A percentile compares a stretch with the other conserved stretches of the same genome.
Conservation (phyloP, 2,329 filamentous ascomycete species). For the Penicillium psychrosexuale region DNA sequence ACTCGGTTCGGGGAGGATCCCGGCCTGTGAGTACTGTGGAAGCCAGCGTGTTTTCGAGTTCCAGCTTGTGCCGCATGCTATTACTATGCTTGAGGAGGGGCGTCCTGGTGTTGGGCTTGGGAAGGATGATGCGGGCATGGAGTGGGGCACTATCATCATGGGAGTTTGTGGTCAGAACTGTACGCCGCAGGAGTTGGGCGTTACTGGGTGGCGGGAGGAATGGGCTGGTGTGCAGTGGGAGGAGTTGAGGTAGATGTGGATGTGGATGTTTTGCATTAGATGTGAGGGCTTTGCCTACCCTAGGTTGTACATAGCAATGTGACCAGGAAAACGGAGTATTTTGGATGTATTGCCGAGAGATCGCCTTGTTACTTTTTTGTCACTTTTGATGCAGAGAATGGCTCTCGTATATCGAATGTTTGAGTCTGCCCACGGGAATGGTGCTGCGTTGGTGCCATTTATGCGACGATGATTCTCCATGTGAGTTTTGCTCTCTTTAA, state of each 20-base stretch:
- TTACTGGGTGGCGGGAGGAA: constrained; percentile 81
- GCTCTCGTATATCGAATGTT: too few species aligned
- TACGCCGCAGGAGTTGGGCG: constrained; percentile 58
- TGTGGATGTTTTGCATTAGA: not conserved
- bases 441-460: too few species aligned
- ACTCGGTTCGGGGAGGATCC: constrained; percentile 51
- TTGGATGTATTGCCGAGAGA: not conserved
- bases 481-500: too few species aligned
- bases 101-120: constrained; percentile 60
- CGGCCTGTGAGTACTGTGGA: constrained; percentile 74
- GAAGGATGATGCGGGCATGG: constrained; percentile 73
- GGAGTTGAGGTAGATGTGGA: constrained; percentile 49
- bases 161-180: constrained; percentile 83
- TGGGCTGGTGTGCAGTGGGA: constrained; percentile 99
- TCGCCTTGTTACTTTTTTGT: not conserved
- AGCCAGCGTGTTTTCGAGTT: constrained; percentile 78
- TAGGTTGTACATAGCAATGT: not conserved
- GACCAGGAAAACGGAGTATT: not conserved
- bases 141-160: constrained; percentile 92
- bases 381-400: too few species aligned
- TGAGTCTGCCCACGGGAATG: too few species aligned
- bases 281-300: not conserved
- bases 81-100: constrained; percentile 76
- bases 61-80: constrained; percentile 87
- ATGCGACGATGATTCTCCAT: too few species aligned